Evolutionary conservation across 306 rosid genomes (phyloP).

Genomic region (Pyrus communis): DNA sequence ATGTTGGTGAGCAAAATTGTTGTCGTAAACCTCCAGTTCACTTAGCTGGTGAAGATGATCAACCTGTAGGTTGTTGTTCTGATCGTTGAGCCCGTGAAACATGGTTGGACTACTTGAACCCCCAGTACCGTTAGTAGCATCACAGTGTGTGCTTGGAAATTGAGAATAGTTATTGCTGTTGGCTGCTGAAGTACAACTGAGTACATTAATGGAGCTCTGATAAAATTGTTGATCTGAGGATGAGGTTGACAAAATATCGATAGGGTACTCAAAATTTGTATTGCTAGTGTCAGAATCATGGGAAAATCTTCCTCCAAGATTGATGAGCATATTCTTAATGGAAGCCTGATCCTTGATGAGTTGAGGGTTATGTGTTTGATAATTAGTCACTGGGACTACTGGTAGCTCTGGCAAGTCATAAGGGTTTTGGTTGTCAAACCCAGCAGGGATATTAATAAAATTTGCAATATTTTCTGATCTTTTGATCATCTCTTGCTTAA

Average conservation of each 20-base stretch:
- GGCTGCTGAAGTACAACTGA: slow-evolving; percentile 8
- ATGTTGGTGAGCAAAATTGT: slow-evolving; percentile 12
- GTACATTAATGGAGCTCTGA: slow-evolving; percentile 17
- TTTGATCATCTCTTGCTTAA: slow-evolving; percentile 42
- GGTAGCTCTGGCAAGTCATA: slow-evolving; percentile 40
- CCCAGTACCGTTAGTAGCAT: neutral
- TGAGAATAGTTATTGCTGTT: slow-evolving; percentile 10
- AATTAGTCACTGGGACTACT: slow-evolving; percentile 18
- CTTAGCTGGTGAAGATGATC: slow-evolving; percentile 17
- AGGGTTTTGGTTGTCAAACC: slow-evolving; percentile 19
- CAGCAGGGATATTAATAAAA: neutral
- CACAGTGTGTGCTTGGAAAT: slow-evolving; percentile 1
- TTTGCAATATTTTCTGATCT: slow-evolving; percentile 14
- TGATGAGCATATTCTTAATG: slow-evolving; percentile 32
- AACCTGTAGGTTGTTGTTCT: slow-evolving; percentile 15
- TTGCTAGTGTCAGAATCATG: neutral
- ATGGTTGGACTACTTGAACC: slow-evolving; percentile 1
- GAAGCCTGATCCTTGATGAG: slow-evolving; percentile 23
- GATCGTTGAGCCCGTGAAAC: slow-evolving; percentile 34
- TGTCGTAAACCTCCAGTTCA: slow-evolving; percentile 35
- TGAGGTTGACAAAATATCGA: slow-evolving; percentile 14
- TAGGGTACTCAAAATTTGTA: slow-evolving; percentile 15
- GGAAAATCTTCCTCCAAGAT: slow-evolving; percentile 43
- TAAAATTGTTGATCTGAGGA: slow-evolving; percentile 18
- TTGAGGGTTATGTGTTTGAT: slow-evolving; percentile 21